Base-by-base conservation (phyloP, 176 grass and related monocot species). In the Musa itinerans region DNA sequence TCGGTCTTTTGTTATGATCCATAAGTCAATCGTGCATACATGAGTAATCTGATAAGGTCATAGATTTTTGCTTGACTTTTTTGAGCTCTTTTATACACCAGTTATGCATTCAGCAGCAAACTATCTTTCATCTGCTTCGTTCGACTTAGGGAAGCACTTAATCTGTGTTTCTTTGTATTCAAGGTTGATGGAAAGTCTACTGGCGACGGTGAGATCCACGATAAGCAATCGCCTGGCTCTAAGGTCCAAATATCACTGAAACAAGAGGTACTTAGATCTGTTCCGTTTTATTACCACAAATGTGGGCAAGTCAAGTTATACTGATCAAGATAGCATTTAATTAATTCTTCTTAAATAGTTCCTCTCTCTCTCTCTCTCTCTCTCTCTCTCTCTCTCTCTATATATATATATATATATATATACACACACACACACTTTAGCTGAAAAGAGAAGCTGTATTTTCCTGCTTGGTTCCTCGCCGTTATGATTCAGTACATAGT, bases 181-280 rank as follows among this genome's bases (percentile, higher is more conserved):
- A 79, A 99, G 95, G 78, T 83, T 58, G 83, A 26, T 65, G 84
- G 82, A 74, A 86, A 80, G 53, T 43, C 65, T 70, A 84, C 51
- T 65, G 65, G 76, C 52, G 81, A 83, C 70, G 69, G 64, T 74
- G 84, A 78, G 67, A n/a, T 62, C 7, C 78, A 82, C 1, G 85
- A 80, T 66, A 84, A 87, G 72, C 15, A 51, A 66, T 73, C 83
- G 27, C 80, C 83, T 13, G 65, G 54, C 63, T 79, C 85, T 66
- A 81, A 76, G 25, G 89, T 77, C 5, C 88, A 94, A 72, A 79
- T 63, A 52, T 86, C 85, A 69, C 86, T 89, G 83, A 84, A 90
- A 50, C 86, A 89, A 87, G 90, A 99, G 95, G 95, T 94, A 85
- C 59, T 81, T 0, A 8, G 57, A 61, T 61, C 17, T 21, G 34